Evolutionary conservation across 2,329 filamentous ascomycete species (phyloP).

Genomic region (Nemania sp.): DNA sequence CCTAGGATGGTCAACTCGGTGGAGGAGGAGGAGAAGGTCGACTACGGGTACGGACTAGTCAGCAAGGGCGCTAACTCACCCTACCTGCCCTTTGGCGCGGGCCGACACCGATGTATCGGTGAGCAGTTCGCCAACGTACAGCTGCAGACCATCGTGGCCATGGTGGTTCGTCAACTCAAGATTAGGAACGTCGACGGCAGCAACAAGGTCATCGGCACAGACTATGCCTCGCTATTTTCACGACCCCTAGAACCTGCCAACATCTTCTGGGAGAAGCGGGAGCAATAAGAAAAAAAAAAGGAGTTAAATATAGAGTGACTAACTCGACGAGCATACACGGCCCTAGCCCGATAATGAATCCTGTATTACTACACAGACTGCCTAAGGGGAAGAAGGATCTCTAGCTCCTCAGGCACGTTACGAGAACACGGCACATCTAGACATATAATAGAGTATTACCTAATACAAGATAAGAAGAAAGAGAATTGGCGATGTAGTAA

Average conservation of each 20-base stretch:
- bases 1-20: conserved; percentile 51
- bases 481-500: not conserved
- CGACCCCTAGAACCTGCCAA: conserved; percentile 71
- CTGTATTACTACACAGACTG: conserved; percentile 16
- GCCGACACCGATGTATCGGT: conserved; percentile 91
- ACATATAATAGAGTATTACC: conserved; percentile 23
- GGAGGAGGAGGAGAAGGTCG: conserved; percentile 74
- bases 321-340: conserved; percentile 30
- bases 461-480: conserved; percentile 17
- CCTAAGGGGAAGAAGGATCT: not conserved
- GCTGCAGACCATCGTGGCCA: conserved; percentile 81
- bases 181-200: conserved; percentile 76
- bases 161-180: conserved; percentile 78
- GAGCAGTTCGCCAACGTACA: conserved; percentile 97
- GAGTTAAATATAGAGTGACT: conserved; percentile 4
- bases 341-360: conserved; percentile 10
- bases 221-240: conserved; percentile 74
- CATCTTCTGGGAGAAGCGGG: conserved; percentile 75
- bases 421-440: conserved; percentile 21
- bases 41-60: conserved; percentile 92
- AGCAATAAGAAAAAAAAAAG: conserved; percentile 35
- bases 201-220: conserved; percentile 68
- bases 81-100: conserved; percentile 92
- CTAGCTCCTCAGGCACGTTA: conserved; percentile 10
- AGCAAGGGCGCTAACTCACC: conserved; percentile 89